A percentile compares a stretch with the other conserved stretches of the same genome.
These are phyloP conservation scores for Chlamydomonas schloesseri DNA, from an alignment of 139 green algal genomes.

Conservation along the genomic window DNA sequence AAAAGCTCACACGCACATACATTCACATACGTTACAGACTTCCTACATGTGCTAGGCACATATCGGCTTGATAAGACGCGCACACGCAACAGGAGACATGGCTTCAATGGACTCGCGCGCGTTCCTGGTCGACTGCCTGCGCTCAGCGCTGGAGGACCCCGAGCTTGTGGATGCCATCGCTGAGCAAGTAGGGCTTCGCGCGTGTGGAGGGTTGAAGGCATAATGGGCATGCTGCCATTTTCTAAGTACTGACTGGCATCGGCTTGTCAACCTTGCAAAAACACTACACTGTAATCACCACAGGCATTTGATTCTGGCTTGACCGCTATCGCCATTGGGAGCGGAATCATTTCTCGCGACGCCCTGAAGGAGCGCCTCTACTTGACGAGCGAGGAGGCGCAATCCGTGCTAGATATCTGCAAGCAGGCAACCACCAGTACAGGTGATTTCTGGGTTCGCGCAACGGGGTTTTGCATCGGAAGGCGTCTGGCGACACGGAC, in stretches of 20 bases:
- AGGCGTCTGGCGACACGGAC: background rate
- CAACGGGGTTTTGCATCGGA: background rate
- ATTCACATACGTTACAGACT: no score
- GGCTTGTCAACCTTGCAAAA: no score
- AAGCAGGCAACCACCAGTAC: background rate
- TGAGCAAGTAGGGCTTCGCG: background rate
- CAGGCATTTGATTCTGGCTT: background rate
- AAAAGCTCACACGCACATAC: no score
- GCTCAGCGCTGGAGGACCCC: background rate
- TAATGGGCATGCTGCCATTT: no score
- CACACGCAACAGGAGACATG: no score
- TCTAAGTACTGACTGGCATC: no score
- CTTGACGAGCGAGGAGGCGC: conserved; percentile 37
- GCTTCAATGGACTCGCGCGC: no score
- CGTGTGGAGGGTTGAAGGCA: no score
- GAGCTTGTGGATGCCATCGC: conserved; percentile 23
- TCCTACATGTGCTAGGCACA: no score
- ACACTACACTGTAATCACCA: no score
- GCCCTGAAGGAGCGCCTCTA: conserved; percentile 37
- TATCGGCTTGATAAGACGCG: no score
- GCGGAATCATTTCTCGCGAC: background rate
- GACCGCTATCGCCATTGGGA: background rate
- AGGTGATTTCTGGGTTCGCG: background rate
- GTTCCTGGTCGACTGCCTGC: conserved; percentile 8
- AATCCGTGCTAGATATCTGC: conserved; percentile 20